These are phyloP conservation scores for Xylaria sp. DNA, from an alignment of 495 filamentous ascomycete species.

Conservation along the genomic window DNA sequence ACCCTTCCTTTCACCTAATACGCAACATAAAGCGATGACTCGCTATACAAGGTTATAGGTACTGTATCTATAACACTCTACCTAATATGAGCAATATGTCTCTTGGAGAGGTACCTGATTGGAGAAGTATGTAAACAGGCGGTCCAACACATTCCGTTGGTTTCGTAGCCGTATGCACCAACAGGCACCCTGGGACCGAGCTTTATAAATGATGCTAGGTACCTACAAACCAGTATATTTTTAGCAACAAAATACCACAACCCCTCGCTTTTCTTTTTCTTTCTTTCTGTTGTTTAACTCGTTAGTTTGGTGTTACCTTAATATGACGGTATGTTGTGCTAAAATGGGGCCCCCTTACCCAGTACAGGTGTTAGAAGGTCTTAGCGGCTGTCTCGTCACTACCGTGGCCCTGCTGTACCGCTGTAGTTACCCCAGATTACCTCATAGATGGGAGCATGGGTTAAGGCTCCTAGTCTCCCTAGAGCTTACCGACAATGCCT, in stretches of 20 bases:
- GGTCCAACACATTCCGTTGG: neutral
- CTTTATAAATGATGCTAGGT: neutral
- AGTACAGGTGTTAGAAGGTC: neutral
- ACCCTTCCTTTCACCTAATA: neutral
- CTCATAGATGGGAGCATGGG: conserved; percentile 7
- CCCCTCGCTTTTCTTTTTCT: neutral
- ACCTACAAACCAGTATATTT: too few relatives aligned
- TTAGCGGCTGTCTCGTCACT: neutral
- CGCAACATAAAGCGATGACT: neutral
- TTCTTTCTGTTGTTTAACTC: neutral
- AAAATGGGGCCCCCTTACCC: neutral
- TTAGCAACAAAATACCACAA: too few relatives aligned
- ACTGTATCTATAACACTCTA: neutral
- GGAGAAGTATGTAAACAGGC: neutral
- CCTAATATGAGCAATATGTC: neutral
- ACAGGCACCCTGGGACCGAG: neutral
- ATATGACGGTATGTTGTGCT: neutral
- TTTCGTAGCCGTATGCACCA: neutral
- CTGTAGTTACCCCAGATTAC: conserved; percentile 6
- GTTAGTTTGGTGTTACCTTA: neutral
- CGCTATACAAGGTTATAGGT: neutral
- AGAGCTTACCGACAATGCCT: conserved; percentile 8
- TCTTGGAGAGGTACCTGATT: neutral
- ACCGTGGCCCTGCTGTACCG: neutral
- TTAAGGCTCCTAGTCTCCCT: neutral